A percentile compares a stretch with the other conserved stretches of the same genome.
Conservation (phyloP, 192 early-diverging fungal species). For the Umbelopsis vinacea region DNA sequence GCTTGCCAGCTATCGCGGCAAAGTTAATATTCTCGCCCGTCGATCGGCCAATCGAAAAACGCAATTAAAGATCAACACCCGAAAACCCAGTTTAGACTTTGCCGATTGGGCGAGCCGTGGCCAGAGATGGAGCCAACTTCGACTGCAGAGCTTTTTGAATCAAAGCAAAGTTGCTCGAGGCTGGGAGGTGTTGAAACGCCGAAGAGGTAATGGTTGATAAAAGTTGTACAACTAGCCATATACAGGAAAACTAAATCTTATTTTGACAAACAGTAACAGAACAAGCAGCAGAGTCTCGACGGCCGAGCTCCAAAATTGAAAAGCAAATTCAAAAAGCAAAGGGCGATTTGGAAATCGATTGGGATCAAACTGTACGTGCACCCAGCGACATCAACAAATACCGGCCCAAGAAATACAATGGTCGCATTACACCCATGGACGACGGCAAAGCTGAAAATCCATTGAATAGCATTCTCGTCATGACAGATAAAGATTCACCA, state of each 20-base stretch:
- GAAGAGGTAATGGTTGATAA: constrained; percentile 4
- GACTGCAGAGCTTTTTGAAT: constrained; percentile 11
- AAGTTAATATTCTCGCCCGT: constrained; percentile 1
- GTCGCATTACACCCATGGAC: constrained; percentile 20
- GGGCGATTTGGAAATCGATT: constrained; percentile 13
- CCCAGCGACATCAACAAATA: constrained; percentile 5
- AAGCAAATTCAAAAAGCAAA: constrained; percentile 6
- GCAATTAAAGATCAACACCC: constrained; percentile 13
- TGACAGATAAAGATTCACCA: constrained; percentile 11
- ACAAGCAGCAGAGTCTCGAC: not conserved
- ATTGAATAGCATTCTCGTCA: constrained; percentile 7
- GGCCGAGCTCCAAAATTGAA: constrained; percentile 1
- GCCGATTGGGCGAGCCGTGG: constrained; percentile 15
- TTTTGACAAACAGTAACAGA: not conserved
- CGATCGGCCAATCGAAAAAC: constrained; percentile 19
- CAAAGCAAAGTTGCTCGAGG: constrained; percentile 4
- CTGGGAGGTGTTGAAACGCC: constrained; percentile 27
- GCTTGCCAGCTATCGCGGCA: not conserved
- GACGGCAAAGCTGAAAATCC: constrained; percentile 7
- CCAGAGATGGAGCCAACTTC: constrained; percentile 5
- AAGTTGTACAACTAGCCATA: too few relatives aligned
- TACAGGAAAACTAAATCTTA: not conserved
- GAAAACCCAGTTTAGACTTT: constrained; percentile 22
- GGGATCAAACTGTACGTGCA: constrained; percentile 1
- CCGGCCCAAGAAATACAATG: not conserved